phyloP scores from a whole-genome alignment of 345 rosid genomes.

The Eucalyptus coolabah region DNA sequence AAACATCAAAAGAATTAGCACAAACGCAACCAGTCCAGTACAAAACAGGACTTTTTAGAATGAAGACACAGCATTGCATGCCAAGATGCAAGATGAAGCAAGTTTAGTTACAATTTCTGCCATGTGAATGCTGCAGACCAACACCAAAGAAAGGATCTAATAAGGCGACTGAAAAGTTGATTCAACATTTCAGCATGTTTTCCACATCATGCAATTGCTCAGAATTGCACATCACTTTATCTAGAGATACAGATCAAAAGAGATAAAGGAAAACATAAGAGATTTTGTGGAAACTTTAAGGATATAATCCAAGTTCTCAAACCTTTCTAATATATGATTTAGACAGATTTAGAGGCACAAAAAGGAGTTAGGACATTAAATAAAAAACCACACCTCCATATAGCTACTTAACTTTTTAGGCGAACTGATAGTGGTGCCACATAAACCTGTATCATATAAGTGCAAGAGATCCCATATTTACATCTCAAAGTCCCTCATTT shows the following conservation, averaged over 20 bases:
- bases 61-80: background rate
- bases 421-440: background rate
- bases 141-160: background rate
- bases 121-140: background rate
- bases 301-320: background rate
- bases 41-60: background rate
- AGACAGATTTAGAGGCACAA: background rate
- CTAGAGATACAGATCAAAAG: background rate
- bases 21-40: background rate
- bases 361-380: background rate
- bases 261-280: background rate
- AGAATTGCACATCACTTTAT: background rate
- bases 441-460: background rate
- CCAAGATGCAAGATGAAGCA: background rate
- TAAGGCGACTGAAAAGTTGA: background rate
- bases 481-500: background rate
- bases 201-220: background rate
- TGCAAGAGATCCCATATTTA: background rate
- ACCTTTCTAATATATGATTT: background rate
- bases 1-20: background rate
- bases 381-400: background rate
- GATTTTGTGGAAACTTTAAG: background rate
- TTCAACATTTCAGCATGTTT: background rate
- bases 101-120: background rate
- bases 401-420: background rate